A percentile compares a stretch with the other conserved stretches of the same genome.
Evolutionary conservation across 2,329 filamentous ascomycete genomes (phyloP).

Genomic region (Fusarium annulatum): DNA sequence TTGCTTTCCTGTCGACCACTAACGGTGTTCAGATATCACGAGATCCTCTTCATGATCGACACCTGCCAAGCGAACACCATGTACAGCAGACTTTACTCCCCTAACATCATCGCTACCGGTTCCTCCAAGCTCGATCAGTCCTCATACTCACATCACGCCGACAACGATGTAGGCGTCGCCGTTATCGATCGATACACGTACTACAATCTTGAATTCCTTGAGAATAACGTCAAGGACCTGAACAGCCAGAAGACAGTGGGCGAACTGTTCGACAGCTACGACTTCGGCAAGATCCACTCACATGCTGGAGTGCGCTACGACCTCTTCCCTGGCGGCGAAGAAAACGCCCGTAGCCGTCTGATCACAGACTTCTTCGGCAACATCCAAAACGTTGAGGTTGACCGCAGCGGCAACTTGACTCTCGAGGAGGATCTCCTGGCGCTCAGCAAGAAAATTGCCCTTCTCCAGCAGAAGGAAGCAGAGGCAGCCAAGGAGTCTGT

Average conservation of each 20-base stretch:
- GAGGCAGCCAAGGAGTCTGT: conserved; percentile 52
- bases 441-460: conserved; percentile 75
- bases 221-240: conserved; percentile 87
- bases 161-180: conserved; percentile 96
- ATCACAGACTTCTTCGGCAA: conserved; percentile 99
- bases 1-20: conserved; percentile 32
- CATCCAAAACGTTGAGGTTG: conserved; percentile 95
- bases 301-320: conserved; percentile 94
- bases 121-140: conserved; percentile 95
- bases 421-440: conserved; percentile 80
- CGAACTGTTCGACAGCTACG: conserved; percentile 96
- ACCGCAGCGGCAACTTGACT: conserved; percentile 67
- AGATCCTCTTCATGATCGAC: conserved; percentile 99
- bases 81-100: conserved; percentile 98
- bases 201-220: conserved; percentile 97
- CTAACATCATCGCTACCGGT: conserved; percentile 98
- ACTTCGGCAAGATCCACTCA: conserved; percentile 93
- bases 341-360: conserved; percentile 79
- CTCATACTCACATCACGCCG: conserved; percentile 96
- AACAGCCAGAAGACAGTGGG: conserved; percentile 90
- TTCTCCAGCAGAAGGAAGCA: conserved; percentile 61
- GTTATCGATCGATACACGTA: conserved; percentile 99
- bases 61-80: conserved; percentile 99
- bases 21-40: conserved; percentile 76
- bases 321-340: conserved; percentile 87